Evolutionary conservation across 495 filamentous ascomycete species (phyloP), one percentile per base, ranked within the genome.

Genomic region (Coniosporium apollinis): DNA sequence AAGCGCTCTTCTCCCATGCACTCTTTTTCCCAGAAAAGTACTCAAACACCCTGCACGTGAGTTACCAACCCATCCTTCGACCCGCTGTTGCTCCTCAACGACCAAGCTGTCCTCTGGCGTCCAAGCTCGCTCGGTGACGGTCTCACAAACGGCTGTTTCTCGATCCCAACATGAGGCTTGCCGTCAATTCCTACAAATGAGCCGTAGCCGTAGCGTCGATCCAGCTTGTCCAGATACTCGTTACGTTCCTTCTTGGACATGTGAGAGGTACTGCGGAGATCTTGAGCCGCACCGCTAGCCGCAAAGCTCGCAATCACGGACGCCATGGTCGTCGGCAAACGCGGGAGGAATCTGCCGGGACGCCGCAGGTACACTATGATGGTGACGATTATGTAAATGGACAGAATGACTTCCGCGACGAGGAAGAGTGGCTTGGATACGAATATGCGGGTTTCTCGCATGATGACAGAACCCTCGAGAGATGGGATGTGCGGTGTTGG

Each of bases 121-220:
- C n/a, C n/a, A n/a, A n/a, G n/a, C n/a, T n/a, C n/a, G n/a, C n/a
- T n/a, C n/a, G n/a, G n/a, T n/a, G n/a, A n/a, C n/a, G n/a, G n/a
- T n/a, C n/a, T n/a, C n/a, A n/a, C n/a, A n/a, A 51, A 51, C 0
- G 54, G 46, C 25, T 50, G 37, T 24, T 47, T 49, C 39, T 67
- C 62, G 36, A 65, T 58, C 0, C 64, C 64, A 8, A 62, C 35
- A 40, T 64, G 58, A 0, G 47, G 47, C 22, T 48, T 51, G 1
- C 60, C 54, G 45, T 67, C 62, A 0, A 40, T 49, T 1, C 62
- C 64, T 6, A 64, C 36, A 30, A 51, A 65, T 5, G 45, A 43
- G 0, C 62, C 64, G 46, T 54, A 66, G 9, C 52, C 57, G 38
- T 60, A 64, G 2, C 39, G 49, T 6, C 37, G 26, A n/a, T 36